Evolutionary conservation across 768 basidiomycete genomes (phyloP), one percentile per base, ranked within the genome.

Genomic region (Tylopilus intermedius): DNA sequence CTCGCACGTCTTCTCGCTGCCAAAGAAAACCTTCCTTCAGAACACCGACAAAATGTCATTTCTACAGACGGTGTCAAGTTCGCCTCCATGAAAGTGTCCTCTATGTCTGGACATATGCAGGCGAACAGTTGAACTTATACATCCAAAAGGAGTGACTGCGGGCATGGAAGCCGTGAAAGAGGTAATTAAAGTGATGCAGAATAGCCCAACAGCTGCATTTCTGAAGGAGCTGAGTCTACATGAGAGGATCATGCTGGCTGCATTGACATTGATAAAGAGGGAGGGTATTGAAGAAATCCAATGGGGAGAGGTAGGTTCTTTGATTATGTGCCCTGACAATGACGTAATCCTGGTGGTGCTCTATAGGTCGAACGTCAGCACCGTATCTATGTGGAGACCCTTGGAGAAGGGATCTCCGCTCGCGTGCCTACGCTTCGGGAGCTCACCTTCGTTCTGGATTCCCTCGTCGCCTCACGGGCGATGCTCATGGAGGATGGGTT

Each of bases 71-170:
- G 88, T 1, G 79, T 97, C 57, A 87, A 82, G 63, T 82, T 93
- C 54, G 91, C 91, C 4, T 86, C 94, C 1, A 91, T 82, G 68
- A 83, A 81, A 61, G 84, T 87, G 52, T 81, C 84, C 2, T 74
- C 71, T 9, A 90, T 96, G 53, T 94, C 91, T 51, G 96, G 96
- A 99, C 65, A 88, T 95, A 43, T 96, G 93, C 72, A 77, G 94
- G 84, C 87, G 93, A 0, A 84, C 90, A 0, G 90, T 94, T 6
- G 94, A 95, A 66, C 79, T 90, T n/a, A 84, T 86, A 6, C 79
- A 80, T 54, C 64, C 74, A 29, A 68, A 70, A 2, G 69, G 71
- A 49, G 68, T 71, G 55, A 73, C 81, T 0, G 91, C 88, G 11
- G 76, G 78, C 22, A 80, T 80, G 0, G 79, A 78, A 18, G 89